These are phyloP conservation scores for Pythium graminicola DNA, from an alignment of 352 stramenopile genomes.

Conservation along the genomic window DNA sequence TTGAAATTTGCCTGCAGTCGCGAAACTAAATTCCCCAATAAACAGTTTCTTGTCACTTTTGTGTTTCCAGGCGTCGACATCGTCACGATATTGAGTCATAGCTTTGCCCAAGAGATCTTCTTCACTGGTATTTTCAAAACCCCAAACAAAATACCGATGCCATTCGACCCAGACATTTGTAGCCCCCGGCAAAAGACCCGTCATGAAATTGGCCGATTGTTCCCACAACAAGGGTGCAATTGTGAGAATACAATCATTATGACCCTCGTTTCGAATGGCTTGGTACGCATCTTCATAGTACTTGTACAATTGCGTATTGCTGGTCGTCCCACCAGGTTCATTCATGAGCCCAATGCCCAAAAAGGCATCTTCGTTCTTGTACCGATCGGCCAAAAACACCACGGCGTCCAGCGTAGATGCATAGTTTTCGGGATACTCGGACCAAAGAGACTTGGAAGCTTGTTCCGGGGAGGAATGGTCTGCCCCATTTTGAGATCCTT, in stretches of 20 bases:
- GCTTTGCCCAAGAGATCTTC: constrained; percentile 37
- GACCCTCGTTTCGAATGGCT: constrained; percentile 34
- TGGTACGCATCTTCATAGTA: constrained; percentile 73
- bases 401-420: constrained; percentile 42
- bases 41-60: constrained; percentile 35
- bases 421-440: constrained; percentile 47
- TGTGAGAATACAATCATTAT: constrained; percentile 59
- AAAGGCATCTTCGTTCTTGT: constrained; percentile 63
- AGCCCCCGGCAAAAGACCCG: constrained; percentile 47
- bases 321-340: constrained; percentile 48
- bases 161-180: constrained; percentile 83
- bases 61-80: constrained; percentile 36
- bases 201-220: constrained; percentile 41
- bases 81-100: constrained; percentile 40
- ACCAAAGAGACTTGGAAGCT: constrained; percentile 40
- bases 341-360: constrained; percentile 71
- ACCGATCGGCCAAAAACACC: constrained; percentile 49
- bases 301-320: constrained; percentile 53
- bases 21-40: constrained; percentile 59
- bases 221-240: constrained; percentile 47
- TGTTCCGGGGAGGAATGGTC: constrained; percentile 59
- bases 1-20: constrained; percentile 53
- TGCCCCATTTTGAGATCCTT: constrained; percentile 69
- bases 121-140: constrained; percentile 54
- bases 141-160: constrained; percentile 81